Base-by-base conservation (phyloP, 2,329 filamentous ascomycete genomes). In the Cercospora berteroae region DNA sequence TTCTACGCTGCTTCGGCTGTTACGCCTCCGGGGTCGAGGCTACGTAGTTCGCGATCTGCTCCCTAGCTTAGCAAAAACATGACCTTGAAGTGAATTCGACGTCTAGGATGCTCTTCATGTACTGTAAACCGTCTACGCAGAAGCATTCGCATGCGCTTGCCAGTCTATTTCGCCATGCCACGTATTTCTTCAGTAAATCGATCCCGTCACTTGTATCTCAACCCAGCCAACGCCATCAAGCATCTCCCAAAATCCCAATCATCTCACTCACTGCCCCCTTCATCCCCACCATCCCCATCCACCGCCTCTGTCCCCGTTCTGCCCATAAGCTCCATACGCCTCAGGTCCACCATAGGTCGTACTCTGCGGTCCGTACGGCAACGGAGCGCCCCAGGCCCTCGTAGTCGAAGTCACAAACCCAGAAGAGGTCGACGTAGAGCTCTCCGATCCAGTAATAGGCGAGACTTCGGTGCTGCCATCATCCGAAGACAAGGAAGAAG, bases 391-490 rank as follows among this genome's bases (percentile, higher is more conserved):
- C 55, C 55, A 33, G 23, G 16, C 18, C 18, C 18, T 36, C 27
- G 27, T 29, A 42, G 62, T 50, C 16, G 55, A 60, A 58, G 31
- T 60, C 23, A 48, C 25, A 16, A 66, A 55, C 10, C 58, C 42
- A 9, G 63, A 65, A 12, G 66, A 65, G 10, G 42, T 16, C 48
- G 48, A 52, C 23, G 48, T 25, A 56, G 44, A 29, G 39, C 58
- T 62, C 18, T 25, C 57, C 2, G 66, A 61, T 2, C 23, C 25
- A 12, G 63, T 64, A 5, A 68, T 60, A 1, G 63, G 66, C 12
- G 48, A 62, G 59, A 39, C 65, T 50, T 67, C 65, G 9, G 63
- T 68, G 52, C 44, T 55, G 33, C 56, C n/a, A 1, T 33, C 36
- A 60, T 58, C 55, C 5, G 48, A 27, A 27, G 42, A 33, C 18